Evolutionary conservation across 148 eudicot species (phyloP).

Genomic region (Silene conica): DNA sequence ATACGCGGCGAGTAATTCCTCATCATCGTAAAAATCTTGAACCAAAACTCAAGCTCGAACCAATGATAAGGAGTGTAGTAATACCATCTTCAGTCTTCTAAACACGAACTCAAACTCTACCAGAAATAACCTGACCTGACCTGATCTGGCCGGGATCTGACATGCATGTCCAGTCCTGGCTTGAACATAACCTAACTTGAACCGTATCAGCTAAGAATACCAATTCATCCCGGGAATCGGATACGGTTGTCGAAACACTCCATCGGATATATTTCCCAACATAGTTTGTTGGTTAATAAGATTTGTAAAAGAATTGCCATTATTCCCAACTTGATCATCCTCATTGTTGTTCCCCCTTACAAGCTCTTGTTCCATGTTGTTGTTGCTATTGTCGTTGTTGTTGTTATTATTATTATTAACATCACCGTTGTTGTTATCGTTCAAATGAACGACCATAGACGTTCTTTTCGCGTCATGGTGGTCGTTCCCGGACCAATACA

Average conservation of each 20-base stretch:
- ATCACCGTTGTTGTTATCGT: conserved; percentile 11
- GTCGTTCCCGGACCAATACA: conserved; percentile 35
- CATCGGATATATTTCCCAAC: conserved; percentile 29
- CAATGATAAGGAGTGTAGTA: background rate
- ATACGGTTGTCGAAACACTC: conserved; percentile 38
- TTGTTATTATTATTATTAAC: conserved; percentile 14
- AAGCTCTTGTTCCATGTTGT: conserved; percentile 1
- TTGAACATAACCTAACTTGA: background rate
- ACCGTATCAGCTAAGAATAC: conserved; percentile 28
- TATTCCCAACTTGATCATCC: conserved; percentile 19
- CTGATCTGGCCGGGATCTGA: no score
- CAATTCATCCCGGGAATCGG: conserved; percentile 46
- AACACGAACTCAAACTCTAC: background rate
- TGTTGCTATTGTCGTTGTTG: background rate
- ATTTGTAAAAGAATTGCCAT: conserved; percentile 27
- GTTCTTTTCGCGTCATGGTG: conserved; percentile 11
- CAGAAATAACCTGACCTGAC: background rate
- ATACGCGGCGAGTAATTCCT: background rate
- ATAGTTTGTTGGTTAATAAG: conserved; percentile 41
- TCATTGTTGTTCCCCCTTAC: conserved; percentile 9
- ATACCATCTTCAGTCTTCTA: background rate
- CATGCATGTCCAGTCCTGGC: no score
- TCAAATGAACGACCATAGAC: conserved; percentile 15
- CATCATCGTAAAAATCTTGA: background rate
- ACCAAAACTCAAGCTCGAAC: conserved; percentile 1